These are phyloP conservation scores for Myrica gale DNA, from an alignment of 306 rosid genomes.

Conservation along the genomic window DNA sequence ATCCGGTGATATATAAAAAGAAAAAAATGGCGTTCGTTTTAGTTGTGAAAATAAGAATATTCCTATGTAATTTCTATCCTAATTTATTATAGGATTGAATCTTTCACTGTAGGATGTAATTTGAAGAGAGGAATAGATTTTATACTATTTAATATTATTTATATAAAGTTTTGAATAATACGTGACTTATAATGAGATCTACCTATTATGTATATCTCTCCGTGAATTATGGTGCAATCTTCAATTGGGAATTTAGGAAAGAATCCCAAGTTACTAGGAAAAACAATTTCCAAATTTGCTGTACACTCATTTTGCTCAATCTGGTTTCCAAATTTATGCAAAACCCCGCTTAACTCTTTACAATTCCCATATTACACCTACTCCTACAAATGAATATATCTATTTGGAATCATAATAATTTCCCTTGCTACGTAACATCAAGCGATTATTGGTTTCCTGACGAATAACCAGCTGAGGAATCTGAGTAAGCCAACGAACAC, in stretches of 20 bases:
- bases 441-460: constrained; percentile 36
- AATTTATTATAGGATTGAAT: too few species aligned
- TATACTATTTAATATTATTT: too few species aligned
- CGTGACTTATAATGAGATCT: too few species aligned
- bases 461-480: constrained; percentile 49
- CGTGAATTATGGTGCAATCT: rapidly evolving
- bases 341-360: constrained; percentile 6
- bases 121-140: too few species aligned
- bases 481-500: constrained; percentile 62
- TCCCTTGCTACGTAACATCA: background rate
- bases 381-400: constrained; percentile 21
- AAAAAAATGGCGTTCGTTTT: too few species aligned
- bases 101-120: too few species aligned
- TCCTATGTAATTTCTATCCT: too few species aligned
- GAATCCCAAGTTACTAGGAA: too few species aligned
- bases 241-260: too few species aligned
- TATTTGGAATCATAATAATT: background rate
- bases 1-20: background rate
- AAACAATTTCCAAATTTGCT: background rate
- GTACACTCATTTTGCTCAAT: constrained; percentile 39
- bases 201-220: too few species aligned
- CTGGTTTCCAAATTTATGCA: constrained; percentile 13
- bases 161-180: too few species aligned
- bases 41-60: too few species aligned
- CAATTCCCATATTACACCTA: constrained; percentile 31